Conservation (phyloP, 2,329 filamentous ascomycete genomes). For the Macrophomina phaseolina region DNA sequence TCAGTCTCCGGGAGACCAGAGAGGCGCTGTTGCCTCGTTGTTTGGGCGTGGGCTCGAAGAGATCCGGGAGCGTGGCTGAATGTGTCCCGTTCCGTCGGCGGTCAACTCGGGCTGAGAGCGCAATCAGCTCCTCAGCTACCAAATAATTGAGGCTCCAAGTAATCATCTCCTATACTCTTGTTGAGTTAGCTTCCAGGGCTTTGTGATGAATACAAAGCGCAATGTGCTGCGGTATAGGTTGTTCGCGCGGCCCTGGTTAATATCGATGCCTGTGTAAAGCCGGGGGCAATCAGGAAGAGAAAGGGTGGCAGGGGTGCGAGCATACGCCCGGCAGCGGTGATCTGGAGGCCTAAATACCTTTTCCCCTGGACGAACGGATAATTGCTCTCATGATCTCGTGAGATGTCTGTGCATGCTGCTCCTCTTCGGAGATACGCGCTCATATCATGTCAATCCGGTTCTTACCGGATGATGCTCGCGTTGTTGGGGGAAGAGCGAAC, state of each 20-base stretch:
- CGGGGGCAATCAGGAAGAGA: not conserved
- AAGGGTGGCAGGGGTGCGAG: too few species aligned
- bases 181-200: too few species aligned
- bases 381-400: conserved; percentile 19
- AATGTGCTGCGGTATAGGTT: too few species aligned
- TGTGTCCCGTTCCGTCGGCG: not conserved
- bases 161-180: too few species aligned
- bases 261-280: too few species aligned
- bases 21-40: not conserved
- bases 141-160: too few species aligned
- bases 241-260: too few species aligned
- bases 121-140: too few species aligned
- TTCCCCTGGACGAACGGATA: not conserved
- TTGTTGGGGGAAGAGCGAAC: not conserved
- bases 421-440: not conserved
- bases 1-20: not conserved
- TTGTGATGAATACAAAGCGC: too few species aligned
- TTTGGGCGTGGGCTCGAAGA: not conserved
- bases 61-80: not conserved
- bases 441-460: not conserved
- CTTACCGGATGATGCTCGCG: not conserved
- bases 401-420: conserved; percentile 3
- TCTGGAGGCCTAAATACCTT: not conserved
- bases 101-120: not conserved
- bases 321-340: not conserved